A percentile compares a stretch with the other conserved stretches of the same genome.
Evolutionary conservation across 78 protist species (phyloP).

Genomic region (Polysphondylium violaceum): DNA sequence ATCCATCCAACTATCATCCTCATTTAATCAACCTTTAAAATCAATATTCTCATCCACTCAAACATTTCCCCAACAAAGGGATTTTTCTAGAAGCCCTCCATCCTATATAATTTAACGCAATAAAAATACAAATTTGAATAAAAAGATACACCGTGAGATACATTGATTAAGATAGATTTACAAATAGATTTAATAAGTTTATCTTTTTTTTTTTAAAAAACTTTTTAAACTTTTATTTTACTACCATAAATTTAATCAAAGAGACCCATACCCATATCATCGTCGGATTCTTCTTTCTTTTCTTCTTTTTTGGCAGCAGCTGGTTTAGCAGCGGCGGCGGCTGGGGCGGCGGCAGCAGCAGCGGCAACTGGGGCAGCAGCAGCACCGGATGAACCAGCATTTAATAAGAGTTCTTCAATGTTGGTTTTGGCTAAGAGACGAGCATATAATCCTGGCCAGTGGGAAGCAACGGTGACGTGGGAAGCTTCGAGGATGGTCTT

Average conservation of each 20-base stretch:
- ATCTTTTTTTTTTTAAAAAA: too few species aligned
- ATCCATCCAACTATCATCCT: too few species aligned
- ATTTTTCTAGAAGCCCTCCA: too few species aligned
- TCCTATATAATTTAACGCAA: too few species aligned
- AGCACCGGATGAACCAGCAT: slow-evolving; percentile 81
- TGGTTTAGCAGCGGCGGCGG: slow-evolving; percentile 61
- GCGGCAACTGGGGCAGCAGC: slow-evolving; percentile 87
- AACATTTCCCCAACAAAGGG: too few species aligned
- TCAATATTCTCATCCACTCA: too few species aligned
- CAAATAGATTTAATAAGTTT: too few species aligned
- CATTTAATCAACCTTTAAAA: too few species aligned
- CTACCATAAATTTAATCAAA: slow-evolving; percentile 74
- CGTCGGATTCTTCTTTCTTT: slow-evolving; percentile 72
- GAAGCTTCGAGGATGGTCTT: slow-evolving; percentile 85
- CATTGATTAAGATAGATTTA: too few species aligned
- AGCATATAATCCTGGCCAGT: slow-evolving; percentile 89
- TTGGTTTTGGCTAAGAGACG: slow-evolving; percentile 34
- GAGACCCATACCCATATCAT: slow-evolving; percentile 81
- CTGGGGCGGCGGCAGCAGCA: slow-evolving; percentile 84
- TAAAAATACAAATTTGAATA: too few species aligned
- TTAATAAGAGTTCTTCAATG: slow-evolving; percentile 77
- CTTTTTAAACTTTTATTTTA: too few species aligned
- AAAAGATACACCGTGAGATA: too few species aligned
- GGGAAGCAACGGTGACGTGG: slow-evolving; percentile 53
- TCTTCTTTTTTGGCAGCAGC: slow-evolving; percentile 62